These are phyloP conservation scores for Schoenoplectus triqueter DNA, from an alignment of 202 grass and related monocot species.

Conservation along the genomic window DNA sequence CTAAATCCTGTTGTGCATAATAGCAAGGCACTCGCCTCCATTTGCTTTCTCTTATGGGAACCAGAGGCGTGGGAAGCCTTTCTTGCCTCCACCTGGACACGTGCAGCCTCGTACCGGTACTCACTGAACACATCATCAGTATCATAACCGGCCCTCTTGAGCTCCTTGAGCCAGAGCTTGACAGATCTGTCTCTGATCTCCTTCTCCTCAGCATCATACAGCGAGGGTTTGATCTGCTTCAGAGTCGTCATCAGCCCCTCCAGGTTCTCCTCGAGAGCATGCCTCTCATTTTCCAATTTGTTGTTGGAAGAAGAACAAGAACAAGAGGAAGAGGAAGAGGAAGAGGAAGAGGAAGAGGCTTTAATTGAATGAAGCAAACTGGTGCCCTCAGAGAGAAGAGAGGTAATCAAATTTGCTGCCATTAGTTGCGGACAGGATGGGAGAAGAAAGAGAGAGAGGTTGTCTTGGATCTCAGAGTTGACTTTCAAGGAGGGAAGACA, in stretches of 20 bases:
- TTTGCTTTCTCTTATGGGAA: background rate
- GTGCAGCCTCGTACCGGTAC: slow-evolving; percentile 30
- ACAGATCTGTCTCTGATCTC: slow-evolving; percentile 22
- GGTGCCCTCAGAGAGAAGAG: background rate
- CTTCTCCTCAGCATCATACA: slow-evolving; percentile 35
- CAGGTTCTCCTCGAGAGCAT: background rate
- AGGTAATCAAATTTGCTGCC: slow-evolving; percentile 1
- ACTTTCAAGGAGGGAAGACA: background rate
- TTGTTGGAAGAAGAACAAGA: background rate
- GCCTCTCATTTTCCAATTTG: background rate
- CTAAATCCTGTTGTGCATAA: background rate
- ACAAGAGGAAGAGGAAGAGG: background rate
- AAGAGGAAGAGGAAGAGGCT: background rate
- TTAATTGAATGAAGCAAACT: background rate
- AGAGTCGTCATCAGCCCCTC: slow-evolving; percentile 16
- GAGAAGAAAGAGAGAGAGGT: background rate
- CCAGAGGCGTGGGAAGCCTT: background rate
- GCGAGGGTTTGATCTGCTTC: background rate
- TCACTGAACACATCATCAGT: slow-evolving; percentile 40
- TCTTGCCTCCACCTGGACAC: slow-evolving; percentile 20
- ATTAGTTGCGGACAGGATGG: background rate
- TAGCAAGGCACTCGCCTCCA: background rate
- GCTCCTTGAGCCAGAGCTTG: slow-evolving; percentile 36
- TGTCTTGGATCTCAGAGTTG: background rate
- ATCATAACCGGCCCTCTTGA: slow-evolving; percentile 11